Conservation (phyloP, 805 yeast species). For the Ogataea neopini region DNA sequence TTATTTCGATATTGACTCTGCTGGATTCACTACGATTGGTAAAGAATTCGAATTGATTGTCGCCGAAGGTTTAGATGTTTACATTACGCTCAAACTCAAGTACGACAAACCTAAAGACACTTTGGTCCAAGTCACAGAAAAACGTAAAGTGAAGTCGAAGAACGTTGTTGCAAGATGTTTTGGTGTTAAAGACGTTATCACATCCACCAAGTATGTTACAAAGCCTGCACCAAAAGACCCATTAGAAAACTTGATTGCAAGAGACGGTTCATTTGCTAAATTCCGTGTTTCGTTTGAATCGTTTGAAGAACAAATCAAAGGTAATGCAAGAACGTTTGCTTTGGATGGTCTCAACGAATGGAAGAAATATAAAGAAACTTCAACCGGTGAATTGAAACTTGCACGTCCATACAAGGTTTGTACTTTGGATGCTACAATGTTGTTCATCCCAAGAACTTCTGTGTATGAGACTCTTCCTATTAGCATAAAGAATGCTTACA, state of each 20-base stretch:
- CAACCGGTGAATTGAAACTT: slow-evolving; percentile 33
- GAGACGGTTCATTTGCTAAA: slow-evolving; percentile 88
- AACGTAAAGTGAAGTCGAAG: slow-evolving; percentile 37
- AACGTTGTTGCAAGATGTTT: slow-evolving; percentile 33
- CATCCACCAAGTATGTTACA: slow-evolving; percentile 53
- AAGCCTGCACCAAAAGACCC: slow-evolving; percentile 51
- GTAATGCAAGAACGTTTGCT: slow-evolving; percentile 50
- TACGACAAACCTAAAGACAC: slow-evolving; percentile 53
- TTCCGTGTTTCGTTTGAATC: slow-evolving; percentile 65
- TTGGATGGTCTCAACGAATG: slow-evolving; percentile 81
- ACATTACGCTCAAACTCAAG: slow-evolving; percentile 69
- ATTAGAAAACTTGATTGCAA: slow-evolving; percentile 67
- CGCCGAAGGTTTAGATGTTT: slow-evolving; percentile 59
- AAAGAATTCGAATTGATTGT: slow-evolving; percentile 82
- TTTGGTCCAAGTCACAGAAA: slow-evolving; percentile 61
- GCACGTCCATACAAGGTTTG: slow-evolving; percentile 61
- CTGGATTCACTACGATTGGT: slow-evolving; percentile 40
- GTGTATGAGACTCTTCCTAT: slow-evolving; percentile 66
- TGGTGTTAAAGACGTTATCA: slow-evolving; percentile 44
- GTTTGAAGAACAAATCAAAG: slow-evolving; percentile 55
- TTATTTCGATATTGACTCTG: slow-evolving; percentile 36
- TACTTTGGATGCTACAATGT: slow-evolving; percentile 64
- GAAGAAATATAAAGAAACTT: slow-evolving; percentile 48
- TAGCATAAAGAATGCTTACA: slow-evolving; percentile 57
- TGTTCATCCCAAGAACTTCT: slow-evolving; percentile 65